phyloP scores from a whole-genome alignment of 352 stramenopile species.

The Lagenidium sp. region DNA sequence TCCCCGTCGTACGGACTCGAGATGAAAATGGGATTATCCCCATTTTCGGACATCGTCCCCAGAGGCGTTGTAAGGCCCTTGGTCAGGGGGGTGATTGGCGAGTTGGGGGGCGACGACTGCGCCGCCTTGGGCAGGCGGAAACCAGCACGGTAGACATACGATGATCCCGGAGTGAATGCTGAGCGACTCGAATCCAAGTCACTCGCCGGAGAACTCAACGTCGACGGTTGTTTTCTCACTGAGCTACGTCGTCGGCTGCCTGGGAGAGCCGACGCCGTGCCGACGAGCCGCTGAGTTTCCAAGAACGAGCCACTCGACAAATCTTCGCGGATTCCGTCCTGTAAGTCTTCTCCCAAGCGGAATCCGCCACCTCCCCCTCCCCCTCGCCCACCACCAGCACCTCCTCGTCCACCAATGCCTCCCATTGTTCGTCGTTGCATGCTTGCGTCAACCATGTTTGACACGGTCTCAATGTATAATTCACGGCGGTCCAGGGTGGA shows the following conservation, averaged over 20 bases:
- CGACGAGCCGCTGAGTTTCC: slow-evolving; percentile 36
- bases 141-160: slow-evolving; percentile 16
- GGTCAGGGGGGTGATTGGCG: too few species aligned
- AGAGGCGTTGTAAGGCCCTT: slow-evolving; percentile 1
- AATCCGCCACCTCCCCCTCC: too few species aligned
- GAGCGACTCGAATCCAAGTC: slow-evolving; percentile 15
- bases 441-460: slow-evolving; percentile 66
- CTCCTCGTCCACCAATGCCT: slow-evolving; percentile 2
- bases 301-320: slow-evolving; percentile 19
- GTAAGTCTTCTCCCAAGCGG: too few species aligned
- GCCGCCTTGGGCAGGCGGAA: slow-evolving; percentile 18
- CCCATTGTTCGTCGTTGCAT: slow-evolving; percentile 60
- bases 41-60: slow-evolving; percentile 1
- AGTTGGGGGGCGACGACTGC: slow-evolving; percentile 11
- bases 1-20: slow-evolving; percentile 5
- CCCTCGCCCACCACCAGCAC: neutral
- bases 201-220: neutral
- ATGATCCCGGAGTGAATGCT: slow-evolving; percentile 14
- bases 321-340: slow-evolving; percentile 9
- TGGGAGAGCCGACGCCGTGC: slow-evolving; percentile 6
- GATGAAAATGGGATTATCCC: slow-evolving; percentile 9
- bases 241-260: slow-evolving; percentile 14
- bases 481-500: slow-evolving; percentile 64
- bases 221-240: slow-evolving; percentile 5
- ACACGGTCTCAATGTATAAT: slow-evolving; percentile 71